Evolutionary conservation across 352 stramenopile species (phyloP), one percentile per base, ranked within the genome.

Genomic region (Thraustotheca clavata): DNA sequence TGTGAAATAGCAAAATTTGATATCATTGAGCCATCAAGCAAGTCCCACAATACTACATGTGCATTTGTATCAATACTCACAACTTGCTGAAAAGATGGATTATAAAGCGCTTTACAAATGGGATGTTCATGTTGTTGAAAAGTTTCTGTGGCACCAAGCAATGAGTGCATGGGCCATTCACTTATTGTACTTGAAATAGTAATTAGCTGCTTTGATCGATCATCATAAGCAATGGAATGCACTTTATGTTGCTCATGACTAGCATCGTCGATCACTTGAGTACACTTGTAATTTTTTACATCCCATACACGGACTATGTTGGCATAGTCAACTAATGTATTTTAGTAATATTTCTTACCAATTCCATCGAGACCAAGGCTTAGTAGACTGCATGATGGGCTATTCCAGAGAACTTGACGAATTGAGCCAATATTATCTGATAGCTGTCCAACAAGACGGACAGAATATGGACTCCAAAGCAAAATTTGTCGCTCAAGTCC

Each of bases 401-500:
- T 31, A 38, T 71, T 72, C n/a, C 62, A 52, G 18, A 60, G 27
- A 6, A 72, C 50, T 43, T 48, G 43, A 32, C 50, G 55, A 12
- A 72, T 54, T 22, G 50, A 71, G 12, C 46, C 46, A 18, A 40
- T 72, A 40, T 72, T 61, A 0, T 63, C 67, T n/a, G 36, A 20
- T 7, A 72, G 48, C 0, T 54, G 57, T 12, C 62, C 67, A 3
- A 72, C 62, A 18, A 61, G 47, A 3, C 49, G 31, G 49, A 71
- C 62, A 18, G 83, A 92, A 73, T 93, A 96, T 43, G 86, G 86
- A 60, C 93, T 96, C 87, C 87, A 96, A 34, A 96, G 87, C 40
- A 88, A 80, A 48, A 93, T 91, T 57, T 91, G 79, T 29, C 86
- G 81, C 55, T 93, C 83, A 75, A 92, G 86, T 32, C 85, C 86